Evolutionary conservation across 176 grass and related monocot genomes (phyloP), one percentile per base, ranked within the genome.

Genomic region (Microstegium vimineum): DNA sequence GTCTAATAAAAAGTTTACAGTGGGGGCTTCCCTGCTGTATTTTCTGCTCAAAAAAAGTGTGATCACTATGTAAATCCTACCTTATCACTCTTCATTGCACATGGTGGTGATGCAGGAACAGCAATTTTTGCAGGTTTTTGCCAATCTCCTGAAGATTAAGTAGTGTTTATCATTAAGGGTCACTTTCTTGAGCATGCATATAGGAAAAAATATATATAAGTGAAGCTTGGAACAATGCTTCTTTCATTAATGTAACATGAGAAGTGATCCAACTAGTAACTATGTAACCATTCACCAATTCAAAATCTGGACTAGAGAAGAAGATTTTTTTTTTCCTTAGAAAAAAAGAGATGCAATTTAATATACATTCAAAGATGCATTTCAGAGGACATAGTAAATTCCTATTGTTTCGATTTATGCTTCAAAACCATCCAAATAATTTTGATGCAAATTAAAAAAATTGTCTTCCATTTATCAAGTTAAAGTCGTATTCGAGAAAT

Each of bases 51-150:
- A n/a, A n/a, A n/a, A n/a, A n/a, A n/a, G n/a, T n/a, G 30, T 23
- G n/a, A 23, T 66, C 42, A 67, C 22, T 49, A 47, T 47, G 79
- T 65, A 67, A 45, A 62, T 81, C 67, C 18, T 77, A 94, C 96
- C 96, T 98, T 91, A 73, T 91, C 82, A 82, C 72, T 87, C 76
- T 82, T 95, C 86, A 86, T 86, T 52, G 93, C 87, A 83, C 65
- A 71, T 62, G 93, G 87, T 74, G 76, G 56, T 41, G 96, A 84
- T 43, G 93, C 76, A 51, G 90, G 93, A 84, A 98, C 64, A 67
- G 93, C 82, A 78, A 95, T 77, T 93, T 98, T 98, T 61, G 93
- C 87, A 60, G 22, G 18, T 49, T 62, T 69, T 69, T 57, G 65
- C 15, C 83, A 54, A 77, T 82, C 64, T 49, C 88, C 92, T 89